Percentiles rank a stretch among this genome's conserved stretches.
Evolutionary conservation across 176 grass and related monocot genomes (phyloP).

Genomic region (Carex kokanica): DNA sequence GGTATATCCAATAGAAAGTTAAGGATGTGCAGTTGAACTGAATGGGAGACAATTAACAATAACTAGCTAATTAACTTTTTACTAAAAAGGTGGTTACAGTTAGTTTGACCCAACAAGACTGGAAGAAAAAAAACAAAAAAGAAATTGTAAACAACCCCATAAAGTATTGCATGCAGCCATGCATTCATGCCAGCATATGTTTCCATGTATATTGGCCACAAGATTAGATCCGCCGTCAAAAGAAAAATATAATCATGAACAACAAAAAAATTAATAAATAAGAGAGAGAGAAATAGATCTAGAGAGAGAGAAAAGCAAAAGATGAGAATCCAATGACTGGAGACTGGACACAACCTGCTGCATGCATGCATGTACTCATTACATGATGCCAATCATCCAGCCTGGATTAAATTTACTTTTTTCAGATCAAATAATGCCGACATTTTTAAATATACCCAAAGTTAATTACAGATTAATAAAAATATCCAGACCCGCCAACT

Average conservation of each 20-base stretch:
- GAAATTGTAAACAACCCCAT: slow-evolving; percentile 4
- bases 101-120: not conserved
- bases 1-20: not conserved
- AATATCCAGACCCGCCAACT: too few relatives aligned
- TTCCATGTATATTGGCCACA: not conserved
- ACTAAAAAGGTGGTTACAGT: not conserved
- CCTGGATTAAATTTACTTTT: slow-evolving; percentile 24
- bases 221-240: not conserved
- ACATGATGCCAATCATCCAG: slow-evolving; percentile 41
- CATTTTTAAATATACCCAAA: too few relatives aligned
- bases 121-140: not conserved
- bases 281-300: not conserved
- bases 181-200: not conserved
- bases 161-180: not conserved
- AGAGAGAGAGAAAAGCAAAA: not conserved
- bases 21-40: not conserved
- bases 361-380: slow-evolving; percentile 23
- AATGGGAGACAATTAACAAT: slow-evolving; percentile 1
- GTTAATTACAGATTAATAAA: too few relatives aligned
- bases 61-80: not conserved
- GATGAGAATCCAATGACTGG: slow-evolving; percentile 11
- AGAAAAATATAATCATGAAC: slow-evolving; percentile 2
- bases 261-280: not conserved
- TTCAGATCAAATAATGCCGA: too few relatives aligned
- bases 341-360: not conserved